Base-by-base conservation (phyloP, 768 basidiomycete species). In the Daedaleopsis nitida region DNA sequence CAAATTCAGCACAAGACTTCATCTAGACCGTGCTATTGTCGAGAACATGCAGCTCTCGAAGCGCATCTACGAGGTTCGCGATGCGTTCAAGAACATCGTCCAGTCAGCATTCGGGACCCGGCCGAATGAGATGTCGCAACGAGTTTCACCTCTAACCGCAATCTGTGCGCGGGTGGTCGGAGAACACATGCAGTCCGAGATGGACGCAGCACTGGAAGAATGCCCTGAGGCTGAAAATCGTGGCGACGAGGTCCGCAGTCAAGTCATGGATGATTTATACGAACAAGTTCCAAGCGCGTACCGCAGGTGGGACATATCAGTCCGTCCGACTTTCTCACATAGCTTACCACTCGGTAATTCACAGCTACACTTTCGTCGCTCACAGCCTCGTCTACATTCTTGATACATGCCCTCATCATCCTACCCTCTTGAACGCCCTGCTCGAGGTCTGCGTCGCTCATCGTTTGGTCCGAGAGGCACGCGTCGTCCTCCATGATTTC, bases 381-480 rank as follows among this genome's bases (percentile, higher is more conserved):
- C 84, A 88, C 67, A 81, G 85, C 10, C 69, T 86, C 8, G 76
- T 75, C 23, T 68, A 85, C 32, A 75, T 84, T 14, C 68, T 86
- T 43, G 72, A 72, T 23, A 70, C 72, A 4, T 84, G 80, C 59
- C 74, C 78, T 5, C 77, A 73, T 51, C 76, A 84, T 62, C 78
- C 80, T 34, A 81, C 83, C 7, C 76, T 88, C 13, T 68, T 84
- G 32, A 76, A 71, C 16, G 58, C 75, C 37, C 76, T 88, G 1
- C 76, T 87, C 1, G 80, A 85, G n/a, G 69, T 82, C n/a, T 76
- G 80, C 39, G 68, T 85, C 12, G 66, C 75, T n/a, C 75, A 79
- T 59, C 68, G 73, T 32, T 74, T 87, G 6, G 55, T 70, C 6
- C 65, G 73, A 13, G 81, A 86, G 67, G 78, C 83, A 23, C 69